Evolutionary conservation across 768 basidiomycete species (phyloP).

Genomic region (Calocera cornea): DNA sequence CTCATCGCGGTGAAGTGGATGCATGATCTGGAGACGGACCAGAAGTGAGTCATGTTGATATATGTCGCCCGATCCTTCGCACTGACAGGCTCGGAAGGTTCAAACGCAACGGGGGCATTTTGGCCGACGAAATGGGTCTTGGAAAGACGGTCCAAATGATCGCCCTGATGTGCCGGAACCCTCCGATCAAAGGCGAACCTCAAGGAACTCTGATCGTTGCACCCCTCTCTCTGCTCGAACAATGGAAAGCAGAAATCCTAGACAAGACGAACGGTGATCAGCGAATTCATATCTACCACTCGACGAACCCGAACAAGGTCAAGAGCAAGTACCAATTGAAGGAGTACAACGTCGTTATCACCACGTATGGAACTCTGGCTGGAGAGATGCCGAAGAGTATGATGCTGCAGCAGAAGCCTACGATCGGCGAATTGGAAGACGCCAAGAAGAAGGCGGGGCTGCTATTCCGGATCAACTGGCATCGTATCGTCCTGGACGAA

Average conservation of each 20-base stretch:
- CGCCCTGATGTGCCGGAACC: constrained; percentile 43
- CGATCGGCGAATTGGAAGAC: constrained; percentile 17
- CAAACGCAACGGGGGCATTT: constrained; percentile 30
- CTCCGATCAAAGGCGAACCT: constrained; percentile 34
- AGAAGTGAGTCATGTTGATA: constrained; percentile 5
- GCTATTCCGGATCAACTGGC: constrained; percentile 23
- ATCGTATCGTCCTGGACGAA: constrained; percentile 23
- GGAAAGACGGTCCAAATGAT: constrained; percentile 55
- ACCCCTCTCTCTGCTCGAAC: constrained; percentile 50
- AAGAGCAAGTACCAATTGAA: constrained; percentile 37
- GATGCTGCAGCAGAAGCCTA: constrained; percentile 16
- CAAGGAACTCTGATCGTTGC: constrained; percentile 59
- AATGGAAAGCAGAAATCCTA: constrained; percentile 44
- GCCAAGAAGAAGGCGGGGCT: constrained; percentile 22
- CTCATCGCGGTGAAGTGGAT: constrained; percentile 45
- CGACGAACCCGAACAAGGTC: constrained; percentile 29
- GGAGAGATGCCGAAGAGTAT: constrained; percentile 18
- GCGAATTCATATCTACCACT: constrained; percentile 51
- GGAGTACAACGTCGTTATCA: constrained; percentile 49
- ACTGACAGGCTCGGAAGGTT: neutral
- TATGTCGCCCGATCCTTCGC: neutral
- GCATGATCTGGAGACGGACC: constrained; percentile 35
- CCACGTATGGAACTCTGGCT: constrained; percentile 32
- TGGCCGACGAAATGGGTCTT: constrained; percentile 45
- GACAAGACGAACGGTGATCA: constrained; percentile 38